Evolutionary conservation across 768 basidiomycete genomes (phyloP).

Genomic region (Exsudoporus frostii): DNA sequence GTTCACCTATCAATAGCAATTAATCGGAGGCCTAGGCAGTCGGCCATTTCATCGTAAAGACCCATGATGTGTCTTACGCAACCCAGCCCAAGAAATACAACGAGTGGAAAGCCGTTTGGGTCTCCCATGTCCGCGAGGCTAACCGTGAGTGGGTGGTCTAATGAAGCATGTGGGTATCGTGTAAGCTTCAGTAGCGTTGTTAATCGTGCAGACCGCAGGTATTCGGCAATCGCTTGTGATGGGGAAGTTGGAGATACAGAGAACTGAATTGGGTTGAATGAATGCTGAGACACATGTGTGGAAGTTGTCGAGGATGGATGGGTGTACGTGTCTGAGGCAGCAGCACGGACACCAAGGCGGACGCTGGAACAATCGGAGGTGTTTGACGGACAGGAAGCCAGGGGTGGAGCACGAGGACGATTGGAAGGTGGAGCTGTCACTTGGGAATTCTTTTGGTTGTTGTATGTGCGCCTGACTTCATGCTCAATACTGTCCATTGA

Average conservation of each 20-base stretch:
- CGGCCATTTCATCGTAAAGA: slow-evolving; percentile 94
- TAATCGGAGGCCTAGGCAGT: slow-evolving; percentile 77
- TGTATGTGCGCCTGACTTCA: slow-evolving; percentile 71
- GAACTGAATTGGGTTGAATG: slow-evolving; percentile 28
- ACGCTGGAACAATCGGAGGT: slow-evolving; percentile 58
- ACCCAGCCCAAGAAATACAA: slow-evolving; percentile 91
- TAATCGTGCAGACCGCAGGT: slow-evolving; percentile 80
- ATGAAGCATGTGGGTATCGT: slow-evolving; percentile 74
- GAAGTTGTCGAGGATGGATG: slow-evolving; percentile 43
- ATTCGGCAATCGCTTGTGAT: slow-evolving; percentile 78
- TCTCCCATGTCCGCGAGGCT: slow-evolving; percentile 93
- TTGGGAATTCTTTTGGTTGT: slow-evolving; percentile 45
- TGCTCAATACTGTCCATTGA: slow-evolving; percentile 86
- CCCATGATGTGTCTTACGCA: slow-evolving; percentile 95
- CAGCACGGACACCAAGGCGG: slow-evolving; percentile 15
- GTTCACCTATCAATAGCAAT: slow-evolving; percentile 90
- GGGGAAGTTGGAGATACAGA: slow-evolving; percentile 49
- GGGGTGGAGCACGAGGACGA: slow-evolving; percentile 35
- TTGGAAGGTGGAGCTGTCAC: slow-evolving; percentile 39
- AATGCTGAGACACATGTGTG: slow-evolving; percentile 21
- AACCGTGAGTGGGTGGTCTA: slow-evolving; percentile 71
- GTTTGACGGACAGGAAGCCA: slow-evolving; percentile 38
- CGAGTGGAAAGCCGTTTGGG: slow-evolving; percentile 78
- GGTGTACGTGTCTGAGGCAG: slow-evolving; percentile 52
- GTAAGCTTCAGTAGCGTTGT: slow-evolving; percentile 80